Evolutionary conservation across 1,284 basidiomycete genomes (phyloP).

Genomic region (Dichomitus squalens): DNA sequence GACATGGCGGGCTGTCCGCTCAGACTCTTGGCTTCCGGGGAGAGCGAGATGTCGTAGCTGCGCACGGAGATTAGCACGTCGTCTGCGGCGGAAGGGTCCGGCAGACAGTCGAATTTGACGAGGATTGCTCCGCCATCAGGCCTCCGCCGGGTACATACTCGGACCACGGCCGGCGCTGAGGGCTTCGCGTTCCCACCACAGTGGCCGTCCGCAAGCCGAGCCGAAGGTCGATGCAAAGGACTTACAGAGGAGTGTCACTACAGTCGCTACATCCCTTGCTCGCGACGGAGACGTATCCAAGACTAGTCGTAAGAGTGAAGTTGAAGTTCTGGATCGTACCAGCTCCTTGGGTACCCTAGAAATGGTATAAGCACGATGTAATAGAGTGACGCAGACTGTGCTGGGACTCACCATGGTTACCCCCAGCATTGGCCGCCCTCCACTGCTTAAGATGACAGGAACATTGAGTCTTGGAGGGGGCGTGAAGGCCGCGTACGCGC

Average conservation of each 20-base stretch:
- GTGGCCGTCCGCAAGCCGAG: too few relatives aligned
- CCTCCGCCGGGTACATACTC: too few relatives aligned
- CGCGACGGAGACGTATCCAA: slow-evolving; percentile 39
- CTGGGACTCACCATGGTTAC: slow-evolving; percentile 24
- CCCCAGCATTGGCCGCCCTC: slow-evolving; percentile 22
- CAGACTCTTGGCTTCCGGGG: slow-evolving; percentile 30
- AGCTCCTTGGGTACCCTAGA: slow-evolving; percentile 20
- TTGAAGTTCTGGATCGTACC: slow-evolving; percentile 37
- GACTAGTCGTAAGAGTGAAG: slow-evolving; percentile 42
- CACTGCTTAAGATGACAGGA: slow-evolving; percentile 24
- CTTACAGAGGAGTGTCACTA: slow-evolving; percentile 2
- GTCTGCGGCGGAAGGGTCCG: background rate
- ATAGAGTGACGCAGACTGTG: background rate
- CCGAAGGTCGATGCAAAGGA: background rate
- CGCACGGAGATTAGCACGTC: background rate
- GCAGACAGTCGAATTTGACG: background rate
- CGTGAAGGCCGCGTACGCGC: slow-evolving; percentile 13
- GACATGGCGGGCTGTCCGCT: slow-evolving; percentile 25
- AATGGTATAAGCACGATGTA: background rate
- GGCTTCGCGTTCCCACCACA: too few relatives aligned
- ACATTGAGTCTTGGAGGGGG: slow-evolving; percentile 16
- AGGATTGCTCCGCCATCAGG: too few relatives aligned
- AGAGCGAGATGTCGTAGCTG: slow-evolving; percentile 38
- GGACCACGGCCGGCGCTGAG: too few relatives aligned
- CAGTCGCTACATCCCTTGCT: slow-evolving; percentile 37